Percentiles rank a stretch among this genome's conserved stretches.
These are phyloP conservation scores for Hypoxylon cercidicola DNA, from an alignment of 495 filamentous ascomycete species.

Conservation along the genomic window DNA sequence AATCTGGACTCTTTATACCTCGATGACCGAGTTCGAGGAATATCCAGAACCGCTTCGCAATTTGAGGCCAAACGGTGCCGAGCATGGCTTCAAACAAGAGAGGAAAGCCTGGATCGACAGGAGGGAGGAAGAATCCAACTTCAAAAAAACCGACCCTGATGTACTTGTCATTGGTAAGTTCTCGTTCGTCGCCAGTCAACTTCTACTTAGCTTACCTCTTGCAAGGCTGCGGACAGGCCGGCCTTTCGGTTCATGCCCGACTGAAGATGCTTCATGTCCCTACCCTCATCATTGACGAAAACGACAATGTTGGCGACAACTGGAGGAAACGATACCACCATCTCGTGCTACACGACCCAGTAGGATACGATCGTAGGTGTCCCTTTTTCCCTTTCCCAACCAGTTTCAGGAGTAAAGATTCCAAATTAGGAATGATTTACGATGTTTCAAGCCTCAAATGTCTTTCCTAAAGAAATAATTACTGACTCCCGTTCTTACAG, in stretches of 20 bases:
- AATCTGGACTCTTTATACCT: constrained; percentile 72
- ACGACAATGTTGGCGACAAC: constrained; percentile 75
- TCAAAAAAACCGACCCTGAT: constrained; percentile 65
- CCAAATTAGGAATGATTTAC: too few species aligned
- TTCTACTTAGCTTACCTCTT: constrained; percentile 15
- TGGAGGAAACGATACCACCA: constrained; percentile 76
- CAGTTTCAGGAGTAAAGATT: too few species aligned
- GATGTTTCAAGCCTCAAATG: too few species aligned
- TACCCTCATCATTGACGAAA: constrained; percentile 72
- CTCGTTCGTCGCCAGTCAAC: neutral
- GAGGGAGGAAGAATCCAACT: constrained; percentile 65
- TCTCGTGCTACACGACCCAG: constrained; percentile 77
- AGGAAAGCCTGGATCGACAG: constrained; percentile 74
- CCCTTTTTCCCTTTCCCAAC: too few species aligned
- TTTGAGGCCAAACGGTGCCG: constrained; percentile 62
- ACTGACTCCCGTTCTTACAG: too few species aligned
- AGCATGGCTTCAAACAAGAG: constrained; percentile 56
- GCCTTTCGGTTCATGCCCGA: constrained; percentile 72
- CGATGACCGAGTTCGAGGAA: constrained; percentile 62
- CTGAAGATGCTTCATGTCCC: constrained; percentile 76
- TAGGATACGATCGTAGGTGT: too few species aligned
- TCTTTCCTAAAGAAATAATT: too few species aligned
- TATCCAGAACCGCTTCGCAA: constrained; percentile 62
- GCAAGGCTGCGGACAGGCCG: constrained; percentile 65
- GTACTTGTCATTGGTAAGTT: constrained; percentile 74